Percentiles rank a stretch among this genome's conserved stretches.
Evolutionary conservation across 495 filamentous ascomycete genomes (phyloP).

Genomic region (Neurospora sp.): DNA sequence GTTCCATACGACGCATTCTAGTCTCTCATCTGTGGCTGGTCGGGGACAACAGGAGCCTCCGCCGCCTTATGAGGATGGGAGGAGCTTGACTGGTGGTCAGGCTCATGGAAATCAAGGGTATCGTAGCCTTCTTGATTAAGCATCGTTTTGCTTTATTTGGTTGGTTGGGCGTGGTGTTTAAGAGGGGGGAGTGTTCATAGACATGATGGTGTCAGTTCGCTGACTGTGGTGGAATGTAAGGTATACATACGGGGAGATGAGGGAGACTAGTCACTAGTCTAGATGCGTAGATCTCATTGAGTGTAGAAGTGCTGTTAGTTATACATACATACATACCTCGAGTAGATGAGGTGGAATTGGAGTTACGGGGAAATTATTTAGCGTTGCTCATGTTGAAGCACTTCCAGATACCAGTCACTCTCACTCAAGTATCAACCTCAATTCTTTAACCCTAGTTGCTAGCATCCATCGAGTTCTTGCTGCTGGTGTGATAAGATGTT

Average conservation of each 20-base stretch:
- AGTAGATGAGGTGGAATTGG: neutral
- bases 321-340: neutral
- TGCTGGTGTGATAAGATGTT: neutral
- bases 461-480: neutral
- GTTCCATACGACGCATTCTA: neutral
- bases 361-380: neutral
- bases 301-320: neutral
- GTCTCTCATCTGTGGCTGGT: neutral
- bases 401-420: neutral
- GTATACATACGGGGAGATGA: neutral
- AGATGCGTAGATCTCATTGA: neutral
- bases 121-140: conserved; percentile 12
- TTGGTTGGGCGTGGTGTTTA: neutral
- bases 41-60: neutral
- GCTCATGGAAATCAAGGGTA: conserved; percentile 1
- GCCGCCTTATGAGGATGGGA: neutral
- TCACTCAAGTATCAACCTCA: neutral
- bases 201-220: neutral
- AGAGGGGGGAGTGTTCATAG: neutral
- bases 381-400: neutral
- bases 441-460: neutral
- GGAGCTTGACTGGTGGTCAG: neutral
- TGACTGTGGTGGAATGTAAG: neutral
- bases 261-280: neutral
- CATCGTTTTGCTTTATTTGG: neutral